Conservation (phyloP, 2,329 filamentous ascomycete species). For the Beauveria asiatica region DNA sequence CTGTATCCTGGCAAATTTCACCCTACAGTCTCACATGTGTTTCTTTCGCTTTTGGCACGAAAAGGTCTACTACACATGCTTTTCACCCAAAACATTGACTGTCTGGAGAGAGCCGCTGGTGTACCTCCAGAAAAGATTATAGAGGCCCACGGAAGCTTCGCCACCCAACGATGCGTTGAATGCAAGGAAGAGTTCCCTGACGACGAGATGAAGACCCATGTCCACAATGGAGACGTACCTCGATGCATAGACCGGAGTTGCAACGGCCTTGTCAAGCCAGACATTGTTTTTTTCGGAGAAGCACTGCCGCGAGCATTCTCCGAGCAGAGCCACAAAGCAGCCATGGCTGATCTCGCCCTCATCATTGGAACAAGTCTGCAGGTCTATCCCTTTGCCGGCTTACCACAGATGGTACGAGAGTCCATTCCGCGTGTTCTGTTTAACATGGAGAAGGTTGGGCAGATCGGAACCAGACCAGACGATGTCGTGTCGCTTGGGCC, state of each 20-base stretch:
- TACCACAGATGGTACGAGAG: slow-evolving; percentile 57
- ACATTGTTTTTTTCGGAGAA: slow-evolving; percentile 93
- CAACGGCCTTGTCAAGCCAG: slow-evolving; percentile 77
- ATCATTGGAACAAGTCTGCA: slow-evolving; percentile 82
- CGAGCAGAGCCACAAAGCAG: slow-evolving; percentile 35
- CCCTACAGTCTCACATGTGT: slow-evolving; percentile 84
- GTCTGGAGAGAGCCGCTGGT: slow-evolving; percentile 79
- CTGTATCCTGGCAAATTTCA: slow-evolving; percentile 84
- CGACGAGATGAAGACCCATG: slow-evolving; percentile 61
- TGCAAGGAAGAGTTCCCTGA: slow-evolving; percentile 67
- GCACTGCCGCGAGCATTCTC: slow-evolving; percentile 37
- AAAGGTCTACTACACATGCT: slow-evolving; percentile 75
- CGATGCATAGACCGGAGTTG: slow-evolving; percentile 55
- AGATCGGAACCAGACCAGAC: slow-evolving; percentile 66
- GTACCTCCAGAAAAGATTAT: slow-evolving; percentile 74
- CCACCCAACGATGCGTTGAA: slow-evolving; percentile 82
- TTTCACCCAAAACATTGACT: slow-evolving; percentile 98
- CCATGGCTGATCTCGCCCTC: slow-evolving; percentile 66
- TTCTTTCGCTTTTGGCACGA: slow-evolving; percentile 71
- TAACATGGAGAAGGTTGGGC: slow-evolving; percentile 77
- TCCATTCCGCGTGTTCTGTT: slow-evolving; percentile 71
- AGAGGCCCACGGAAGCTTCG: slow-evolving; percentile 94
- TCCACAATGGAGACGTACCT: slow-evolving; percentile 61
- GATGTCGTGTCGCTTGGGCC: slow-evolving; percentile 78
- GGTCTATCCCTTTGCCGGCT: slow-evolving; percentile 80